Conservation (phyloP, 208 protist genomes). For the Trypanosoma boissoni region DNA sequence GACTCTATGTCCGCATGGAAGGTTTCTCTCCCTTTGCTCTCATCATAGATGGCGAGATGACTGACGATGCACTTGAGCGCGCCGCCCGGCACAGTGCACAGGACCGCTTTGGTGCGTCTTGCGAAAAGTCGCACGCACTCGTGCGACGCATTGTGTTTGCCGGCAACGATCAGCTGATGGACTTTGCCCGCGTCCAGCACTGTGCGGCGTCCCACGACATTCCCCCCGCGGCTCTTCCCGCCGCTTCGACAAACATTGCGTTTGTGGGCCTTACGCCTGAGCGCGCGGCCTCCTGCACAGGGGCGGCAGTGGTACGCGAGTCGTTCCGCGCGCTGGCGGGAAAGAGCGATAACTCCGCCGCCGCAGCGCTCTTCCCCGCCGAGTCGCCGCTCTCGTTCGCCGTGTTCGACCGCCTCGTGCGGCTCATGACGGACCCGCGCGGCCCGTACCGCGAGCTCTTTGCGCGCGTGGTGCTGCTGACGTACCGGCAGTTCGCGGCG, state of each 20-base stretch:
- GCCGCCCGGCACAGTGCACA: constrained; percentile 12
- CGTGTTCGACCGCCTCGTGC: constrained; percentile 17
- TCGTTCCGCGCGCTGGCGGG: not conserved
- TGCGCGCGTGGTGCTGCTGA: constrained; percentile 24
- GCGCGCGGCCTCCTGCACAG: not conserved
- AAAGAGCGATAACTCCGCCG: not conserved
- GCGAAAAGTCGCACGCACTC: constrained; percentile 10
- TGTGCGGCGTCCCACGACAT: not conserved
- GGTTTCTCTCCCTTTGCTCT: constrained; percentile 22
- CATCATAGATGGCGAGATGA: constrained; percentile 19
- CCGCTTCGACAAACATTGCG: not conserved
- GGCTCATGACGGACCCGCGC: constrained; percentile 23
- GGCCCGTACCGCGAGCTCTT: constrained; percentile 12
- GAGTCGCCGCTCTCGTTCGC: constrained; percentile 8
- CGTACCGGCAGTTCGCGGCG: constrained; percentile 26
- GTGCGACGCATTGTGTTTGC: constrained; percentile 25
- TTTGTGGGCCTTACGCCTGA: constrained; percentile 7
- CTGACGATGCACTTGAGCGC: constrained; percentile 15
- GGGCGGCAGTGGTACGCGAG: constrained; percentile 1
- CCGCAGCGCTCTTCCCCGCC: constrained; percentile 2
- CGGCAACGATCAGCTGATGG: constrained; percentile 28
- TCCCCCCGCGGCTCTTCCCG: not conserved
- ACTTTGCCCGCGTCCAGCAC: constrained; percentile 15
- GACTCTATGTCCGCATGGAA: constrained; percentile 33
- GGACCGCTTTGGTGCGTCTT: not conserved